A percentile compares a stretch with the other conserved stretches of the same genome.
These are phyloP conservation scores for Ceratocystis cacaofunesta DNA, from an alignment of 2,329 filamentous ascomycete genomes.

Conservation along the genomic window DNA sequence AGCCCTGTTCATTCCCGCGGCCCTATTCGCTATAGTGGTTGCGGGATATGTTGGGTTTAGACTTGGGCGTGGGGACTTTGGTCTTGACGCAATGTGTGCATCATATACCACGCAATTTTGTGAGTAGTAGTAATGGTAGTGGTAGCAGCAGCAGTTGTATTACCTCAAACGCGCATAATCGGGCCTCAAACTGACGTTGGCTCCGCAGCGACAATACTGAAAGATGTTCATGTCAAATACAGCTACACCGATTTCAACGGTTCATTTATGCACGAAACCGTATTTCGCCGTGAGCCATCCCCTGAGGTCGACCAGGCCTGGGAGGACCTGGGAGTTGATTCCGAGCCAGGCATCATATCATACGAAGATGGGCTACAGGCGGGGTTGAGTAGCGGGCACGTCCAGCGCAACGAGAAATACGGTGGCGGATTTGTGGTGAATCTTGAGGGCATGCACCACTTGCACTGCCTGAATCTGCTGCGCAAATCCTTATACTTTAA, in stretches of 20 bases:
- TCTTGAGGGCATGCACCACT: constrained; percentile 40
- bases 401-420: constrained; percentile 38
- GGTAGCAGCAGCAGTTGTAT: too few species aligned
- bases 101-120: constrained; percentile 27
- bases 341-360: constrained; percentile 33
- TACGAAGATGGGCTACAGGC: constrained; percentile 33
- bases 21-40: constrained; percentile 17
- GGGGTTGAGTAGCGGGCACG: constrained; percentile 39
- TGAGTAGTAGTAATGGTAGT: constrained; percentile 19
- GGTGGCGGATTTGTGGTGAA: constrained; percentile 46
- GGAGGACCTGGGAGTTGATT: constrained; percentile 31
- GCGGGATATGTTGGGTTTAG: constrained; percentile 19
- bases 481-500: constrained; percentile 45
- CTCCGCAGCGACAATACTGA: constrained; percentile 24
- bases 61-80: constrained; percentile 15
- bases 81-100: constrained; percentile 21
- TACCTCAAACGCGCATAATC: background rate
- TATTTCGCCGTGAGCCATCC: constrained; percentile 35
- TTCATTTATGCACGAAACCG: constrained; percentile 37
- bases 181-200: background rate
- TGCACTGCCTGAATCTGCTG: constrained; percentile 48
- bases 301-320: constrained; percentile 44
- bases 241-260: constrained; percentile 36
- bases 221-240: constrained; percentile 25
- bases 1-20: constrained; percentile 9